phyloP scores from a whole-genome alignment of 1,284 basidiomycete species.

The Pseudozyma thailandica region DNA sequence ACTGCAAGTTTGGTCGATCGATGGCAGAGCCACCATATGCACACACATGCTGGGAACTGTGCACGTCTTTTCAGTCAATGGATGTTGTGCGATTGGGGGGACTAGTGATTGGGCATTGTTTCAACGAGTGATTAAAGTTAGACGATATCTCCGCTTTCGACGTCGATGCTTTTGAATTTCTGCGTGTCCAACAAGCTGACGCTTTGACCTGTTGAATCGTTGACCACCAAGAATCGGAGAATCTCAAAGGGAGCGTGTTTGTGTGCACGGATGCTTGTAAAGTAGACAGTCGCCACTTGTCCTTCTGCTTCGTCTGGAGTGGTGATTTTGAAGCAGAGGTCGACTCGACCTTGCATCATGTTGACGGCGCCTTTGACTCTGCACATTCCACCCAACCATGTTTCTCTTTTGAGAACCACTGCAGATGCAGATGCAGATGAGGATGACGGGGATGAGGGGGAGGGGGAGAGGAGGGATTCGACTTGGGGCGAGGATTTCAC shows the following conservation, averaged over 20 bases:
- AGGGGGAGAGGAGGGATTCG: constrained; percentile 26
- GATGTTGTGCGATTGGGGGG: too few species aligned
- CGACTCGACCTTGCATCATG: constrained; percentile 60
- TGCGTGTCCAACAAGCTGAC: constrained; percentile 23
- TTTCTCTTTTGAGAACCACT: constrained; percentile 20
- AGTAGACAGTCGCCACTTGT: constrained; percentile 46
- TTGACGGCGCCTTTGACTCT: constrained; percentile 54
- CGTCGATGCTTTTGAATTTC: constrained; percentile 13
- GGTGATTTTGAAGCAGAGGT: constrained; percentile 52
- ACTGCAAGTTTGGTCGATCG: too few species aligned
- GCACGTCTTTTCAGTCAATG: neutral
- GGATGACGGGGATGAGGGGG: neutral
- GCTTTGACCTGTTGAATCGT: constrained; percentile 22
- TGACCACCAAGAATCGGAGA: constrained; percentile 53
- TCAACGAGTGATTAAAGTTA: neutral
- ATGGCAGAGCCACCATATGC: too few species aligned
- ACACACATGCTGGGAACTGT: too few species aligned
- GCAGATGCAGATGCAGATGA: too few species aligned
- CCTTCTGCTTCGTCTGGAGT: neutral
- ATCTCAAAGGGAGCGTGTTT: constrained; percentile 54
- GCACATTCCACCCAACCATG: constrained; percentile 29
- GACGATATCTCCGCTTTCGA: constrained; percentile 20
- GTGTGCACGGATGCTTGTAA: constrained; percentile 51
- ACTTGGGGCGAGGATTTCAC: constrained; percentile 43
- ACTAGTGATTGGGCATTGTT: too few species aligned